phyloP scores from a whole-genome alignment of 495 filamentous ascomycete species.

The Mytilinidion resinicola region DNA sequence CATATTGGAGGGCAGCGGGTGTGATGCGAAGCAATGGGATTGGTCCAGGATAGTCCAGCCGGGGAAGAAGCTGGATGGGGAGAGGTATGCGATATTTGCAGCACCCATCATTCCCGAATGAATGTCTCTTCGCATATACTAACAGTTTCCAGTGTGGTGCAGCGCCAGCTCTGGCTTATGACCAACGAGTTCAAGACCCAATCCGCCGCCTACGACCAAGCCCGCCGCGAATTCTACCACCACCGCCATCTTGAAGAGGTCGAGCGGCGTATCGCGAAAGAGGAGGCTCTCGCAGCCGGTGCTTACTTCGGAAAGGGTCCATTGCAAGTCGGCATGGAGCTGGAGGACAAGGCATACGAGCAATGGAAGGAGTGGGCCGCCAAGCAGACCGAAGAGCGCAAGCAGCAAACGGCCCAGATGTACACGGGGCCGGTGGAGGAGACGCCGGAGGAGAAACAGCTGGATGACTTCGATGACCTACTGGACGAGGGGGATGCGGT shows the following conservation, averaged over 20 bases:
- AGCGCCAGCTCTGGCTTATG: slow-evolving; percentile 82
- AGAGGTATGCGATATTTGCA: slow-evolving; percentile 53
- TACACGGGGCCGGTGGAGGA: slow-evolving; percentile 22
- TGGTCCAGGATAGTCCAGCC: slow-evolving; percentile 76
- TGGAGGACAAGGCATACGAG: slow-evolving; percentile 74
- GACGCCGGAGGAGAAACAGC: slow-evolving; percentile 1
- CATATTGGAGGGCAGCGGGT: slow-evolving; percentile 78
- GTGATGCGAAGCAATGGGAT: slow-evolving; percentile 64
- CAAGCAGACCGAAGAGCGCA: slow-evolving; percentile 45
- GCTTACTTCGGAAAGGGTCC: slow-evolving; percentile 75
- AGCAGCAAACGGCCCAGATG: slow-evolving; percentile 29
- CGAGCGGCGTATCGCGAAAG: slow-evolving; percentile 72
- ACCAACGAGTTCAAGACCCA: slow-evolving; percentile 56
- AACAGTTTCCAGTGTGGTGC: slow-evolving; percentile 66
- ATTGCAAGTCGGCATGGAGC: slow-evolving; percentile 68
- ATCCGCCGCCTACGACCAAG: slow-evolving; percentile 73
- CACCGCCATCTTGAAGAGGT: slow-evolving; percentile 76
- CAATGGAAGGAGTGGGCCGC: slow-evolving; percentile 77
- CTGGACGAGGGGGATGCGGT: slow-evolving; percentile 11
- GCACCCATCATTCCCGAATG: no score
- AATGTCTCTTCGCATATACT: no score
- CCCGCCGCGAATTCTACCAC: slow-evolving; percentile 84
- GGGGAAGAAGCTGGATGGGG: slow-evolving; percentile 75
- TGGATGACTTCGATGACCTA: slow-evolving; percentile 6
- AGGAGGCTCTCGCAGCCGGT: slow-evolving; percentile 80